A percentile compares a stretch with the other conserved stretches of the same genome.
phyloP scores from a whole-genome alignment of 2,329 filamentous ascomycete species.

The Colletotrichum costaricense region DNA sequence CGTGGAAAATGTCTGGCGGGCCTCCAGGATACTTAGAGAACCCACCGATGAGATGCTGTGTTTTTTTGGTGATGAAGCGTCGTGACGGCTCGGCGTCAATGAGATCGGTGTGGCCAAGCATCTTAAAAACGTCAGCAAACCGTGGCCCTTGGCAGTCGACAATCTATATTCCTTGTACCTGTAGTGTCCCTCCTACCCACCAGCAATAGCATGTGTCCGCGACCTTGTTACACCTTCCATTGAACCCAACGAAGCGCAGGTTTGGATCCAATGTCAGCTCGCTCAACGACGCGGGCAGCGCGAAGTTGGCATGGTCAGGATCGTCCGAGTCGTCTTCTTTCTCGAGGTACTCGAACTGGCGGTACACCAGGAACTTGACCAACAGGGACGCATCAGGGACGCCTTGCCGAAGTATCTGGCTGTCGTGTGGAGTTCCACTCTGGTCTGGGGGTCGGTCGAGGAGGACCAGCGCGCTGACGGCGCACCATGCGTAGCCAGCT shows the following conservation, averaged over 20 bases:
- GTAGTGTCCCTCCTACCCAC: slow-evolving; percentile 81
- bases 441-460: slow-evolving; percentile 70
- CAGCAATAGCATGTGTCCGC: slow-evolving; percentile 97
- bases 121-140: slow-evolving; percentile 54
- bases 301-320: slow-evolving; percentile 42
- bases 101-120: slow-evolving; percentile 68
- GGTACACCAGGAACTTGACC: slow-evolving; percentile 69
- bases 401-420: slow-evolving; percentile 48
- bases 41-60: slow-evolving; percentile 86
- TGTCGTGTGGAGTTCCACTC: slow-evolving; percentile 44
- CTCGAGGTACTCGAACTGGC: slow-evolving; percentile 72
- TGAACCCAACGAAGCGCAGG: slow-evolving; percentile 76
- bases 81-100: slow-evolving; percentile 71
- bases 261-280: slow-evolving; percentile 46
- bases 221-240: slow-evolving; percentile 89
- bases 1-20: slow-evolving; percentile 85
- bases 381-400: slow-evolving; percentile 46
- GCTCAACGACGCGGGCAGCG: slow-evolving; percentile 46
- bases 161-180: slow-evolving; percentile 43
- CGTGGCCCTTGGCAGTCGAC: slow-evolving; percentile 51
- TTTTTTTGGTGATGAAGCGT: slow-evolving; percentile 85
- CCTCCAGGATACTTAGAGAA: slow-evolving; percentile 79
- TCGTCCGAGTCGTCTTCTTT: slow-evolving; percentile 58
- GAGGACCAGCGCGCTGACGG: slow-evolving; percentile 80
- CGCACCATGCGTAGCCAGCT: slow-evolving; percentile 94